Evolutionary conservation across 1,139 yeast species (phyloP), one percentile per base, ranked within the genome.

Genomic region (Hanseniaspora gamundiae): DNA sequence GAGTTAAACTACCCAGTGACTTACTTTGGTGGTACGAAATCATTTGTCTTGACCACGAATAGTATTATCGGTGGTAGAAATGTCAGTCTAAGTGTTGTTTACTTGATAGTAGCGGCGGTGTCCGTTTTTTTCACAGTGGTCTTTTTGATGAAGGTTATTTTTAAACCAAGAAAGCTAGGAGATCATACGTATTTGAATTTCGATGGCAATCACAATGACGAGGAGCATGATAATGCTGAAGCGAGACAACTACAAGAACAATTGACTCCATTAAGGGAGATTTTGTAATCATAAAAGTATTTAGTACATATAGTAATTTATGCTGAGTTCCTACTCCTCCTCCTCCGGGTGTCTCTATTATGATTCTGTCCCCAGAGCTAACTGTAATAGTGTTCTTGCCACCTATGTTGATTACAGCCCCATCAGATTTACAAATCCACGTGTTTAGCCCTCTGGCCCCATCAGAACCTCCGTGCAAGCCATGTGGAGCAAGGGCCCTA

Each of bases 61-160:
- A 78, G 94, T 13, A 91, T 80, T 7, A 75, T 86, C 53, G 98
- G 98, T 20, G 97, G 97, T 21, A 80, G 85, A 57, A 91, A 91
- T 62, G 68, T 77, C 45, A 88, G 88, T 57, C 66, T 91, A 54
- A 97, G 98, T 24, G 76, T 86, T 46, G 74, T 87, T 30, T 91
- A 95, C 81, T 76, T 91, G 56, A 93, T 78, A 14, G 94, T 85
- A 21, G 97, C 97, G n/a, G 94, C 87, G 2, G 65, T 88, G n/a
- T 83, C 71, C 13, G 58, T 70, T 2, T 42, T 70, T 11, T 69
- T 70, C 51, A 72, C 70, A 45, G 51, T 69, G 0, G 51, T 67
- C 2, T 73, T 73, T 49, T 53, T 72, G 45, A 52, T 69, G 35
- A 72, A 72, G 49, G 70, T 71, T 40, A 56, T 72, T 22, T 58